Conservation (phyloP, 1,284 basidiomycete genomes). For the Mycena sp. region DNA sequence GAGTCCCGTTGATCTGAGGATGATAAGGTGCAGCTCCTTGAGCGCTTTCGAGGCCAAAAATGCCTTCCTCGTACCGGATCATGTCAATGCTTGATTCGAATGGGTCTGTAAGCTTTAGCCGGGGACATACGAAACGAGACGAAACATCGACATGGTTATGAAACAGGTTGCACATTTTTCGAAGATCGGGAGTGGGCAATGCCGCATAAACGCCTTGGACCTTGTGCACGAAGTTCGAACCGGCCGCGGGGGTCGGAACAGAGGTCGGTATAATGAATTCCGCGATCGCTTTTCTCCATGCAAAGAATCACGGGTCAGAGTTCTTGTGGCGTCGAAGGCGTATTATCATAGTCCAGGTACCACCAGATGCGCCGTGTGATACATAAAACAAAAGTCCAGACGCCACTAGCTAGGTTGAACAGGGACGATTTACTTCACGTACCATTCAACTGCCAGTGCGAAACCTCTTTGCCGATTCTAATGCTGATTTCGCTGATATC, state of each 20-base stretch:
- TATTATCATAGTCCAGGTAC: conserved; percentile 15
- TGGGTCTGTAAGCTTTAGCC: neutral
- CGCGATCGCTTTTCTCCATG: conserved; percentile 22
- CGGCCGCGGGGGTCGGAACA: conserved; percentile 12
- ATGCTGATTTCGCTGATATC: conserved; percentile 63
- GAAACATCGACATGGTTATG: conserved; percentile 10
- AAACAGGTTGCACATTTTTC: conserved; percentile 19
- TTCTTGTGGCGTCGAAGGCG: conserved; percentile 22
- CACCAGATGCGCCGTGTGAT: neutral
- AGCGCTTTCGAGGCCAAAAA: neutral
- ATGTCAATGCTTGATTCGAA: conserved; percentile 18
- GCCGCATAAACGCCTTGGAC: conserved; percentile 23
- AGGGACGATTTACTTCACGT: conserved; percentile 30
- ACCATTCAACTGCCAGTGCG: conserved; percentile 54
- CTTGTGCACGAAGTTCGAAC: conserved; percentile 2
- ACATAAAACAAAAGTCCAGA: neutral
- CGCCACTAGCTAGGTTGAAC: neutral
- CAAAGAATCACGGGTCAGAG: conserved; percentile 19
- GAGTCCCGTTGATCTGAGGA: conserved; percentile 16
- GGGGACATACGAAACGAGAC: neutral
- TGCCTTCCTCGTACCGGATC: conserved; percentile 29
- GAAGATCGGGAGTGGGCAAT: neutral
- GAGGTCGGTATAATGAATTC: conserved; percentile 17
- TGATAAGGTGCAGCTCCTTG: neutral
- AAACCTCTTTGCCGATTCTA: conserved; percentile 73